Conservation (phyloP, 2,329 filamentous ascomycete species). For the Talaromyces sp. region DNA sequence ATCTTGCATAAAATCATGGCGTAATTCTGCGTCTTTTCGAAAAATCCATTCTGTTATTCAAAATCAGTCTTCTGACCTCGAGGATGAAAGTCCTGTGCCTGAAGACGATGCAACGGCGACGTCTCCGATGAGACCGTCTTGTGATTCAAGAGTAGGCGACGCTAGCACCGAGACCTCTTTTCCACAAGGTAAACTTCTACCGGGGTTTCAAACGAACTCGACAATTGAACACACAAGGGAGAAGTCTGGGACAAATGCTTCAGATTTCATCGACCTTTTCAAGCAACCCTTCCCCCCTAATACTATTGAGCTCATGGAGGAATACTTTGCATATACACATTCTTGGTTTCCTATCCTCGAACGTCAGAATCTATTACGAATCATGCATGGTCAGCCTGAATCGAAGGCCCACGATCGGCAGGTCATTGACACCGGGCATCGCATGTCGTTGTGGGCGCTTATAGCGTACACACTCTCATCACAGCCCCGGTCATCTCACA, state of each 20-base stretch:
- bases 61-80: not conserved
- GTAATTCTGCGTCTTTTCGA: not conserved
- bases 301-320: constrained; percentile 53
- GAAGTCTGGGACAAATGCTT: not conserved
- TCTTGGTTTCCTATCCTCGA: constrained; percentile 70
- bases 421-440: not conserved
- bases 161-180: not conserved
- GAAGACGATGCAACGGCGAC: not conserved
- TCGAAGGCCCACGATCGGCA: not conserved
- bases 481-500: not conserved
- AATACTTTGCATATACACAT: constrained; percentile 69
- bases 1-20: not conserved
- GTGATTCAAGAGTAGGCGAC: not conserved
- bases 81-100: not conserved
- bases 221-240: not conserved
- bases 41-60: not conserved
- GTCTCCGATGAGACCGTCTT: not conserved
- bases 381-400: constrained; percentile 38
- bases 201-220: not conserved
- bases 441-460: constrained; percentile 7
- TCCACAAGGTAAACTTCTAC: not conserved
- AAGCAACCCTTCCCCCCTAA: constrained; percentile 16
- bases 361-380: constrained; percentile 56
- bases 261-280: not conserved
- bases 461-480: not conserved